phyloP scores from a whole-genome alignment of 2,329 filamentous ascomycete genomes.

The Harringtonia aguacate region DNA sequence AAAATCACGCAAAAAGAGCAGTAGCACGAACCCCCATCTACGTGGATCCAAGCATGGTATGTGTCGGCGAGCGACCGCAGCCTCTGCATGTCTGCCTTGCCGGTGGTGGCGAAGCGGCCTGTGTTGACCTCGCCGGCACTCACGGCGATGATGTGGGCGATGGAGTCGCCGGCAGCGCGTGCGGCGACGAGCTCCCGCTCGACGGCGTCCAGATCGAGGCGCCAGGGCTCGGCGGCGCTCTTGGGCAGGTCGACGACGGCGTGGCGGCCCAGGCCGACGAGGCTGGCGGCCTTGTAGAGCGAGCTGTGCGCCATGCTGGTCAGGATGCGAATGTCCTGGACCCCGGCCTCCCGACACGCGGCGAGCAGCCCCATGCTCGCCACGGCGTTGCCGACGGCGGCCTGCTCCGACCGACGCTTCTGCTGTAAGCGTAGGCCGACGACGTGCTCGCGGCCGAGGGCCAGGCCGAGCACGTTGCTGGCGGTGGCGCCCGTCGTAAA shows the following conservation, averaged over 20 bases:
- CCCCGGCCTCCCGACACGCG: conserved; percentile 52
- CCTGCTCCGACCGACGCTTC: conserved; percentile 13
- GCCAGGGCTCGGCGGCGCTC: conserved; percentile 48
- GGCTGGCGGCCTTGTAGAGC: conserved; percentile 68
- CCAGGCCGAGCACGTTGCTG: conserved; percentile 71
- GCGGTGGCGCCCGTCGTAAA: conserved; percentile 57
- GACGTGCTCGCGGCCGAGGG: conserved; percentile 53
- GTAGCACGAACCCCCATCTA: conserved; percentile 55
- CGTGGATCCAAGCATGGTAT: conserved; percentile 76
- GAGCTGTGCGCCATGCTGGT: conserved; percentile 80
- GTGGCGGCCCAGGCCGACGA: conserved; percentile 66
- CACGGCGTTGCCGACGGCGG: conserved; percentile 13
- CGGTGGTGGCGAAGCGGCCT: conserved; percentile 61
- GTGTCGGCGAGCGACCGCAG: conserved; percentile 61
- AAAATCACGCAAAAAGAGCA: not conserved
- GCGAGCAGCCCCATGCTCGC: conserved; percentile 48
- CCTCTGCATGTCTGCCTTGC: conserved; percentile 44
- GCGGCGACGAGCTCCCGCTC: conserved; percentile 42
- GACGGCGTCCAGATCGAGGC: conserved; percentile 56
- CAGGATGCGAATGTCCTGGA: conserved; percentile 63
- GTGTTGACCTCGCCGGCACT: conserved; percentile 89
- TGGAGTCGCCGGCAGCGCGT: conserved; percentile 32
- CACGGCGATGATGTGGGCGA: conserved; percentile 67
- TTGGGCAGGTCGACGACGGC: conserved; percentile 52
- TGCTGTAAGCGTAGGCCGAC: conserved; percentile 30